phyloP scores from a whole-genome alignment of 2,329 filamentous ascomycete genomes.

The Fusarium metavorans region DNA sequence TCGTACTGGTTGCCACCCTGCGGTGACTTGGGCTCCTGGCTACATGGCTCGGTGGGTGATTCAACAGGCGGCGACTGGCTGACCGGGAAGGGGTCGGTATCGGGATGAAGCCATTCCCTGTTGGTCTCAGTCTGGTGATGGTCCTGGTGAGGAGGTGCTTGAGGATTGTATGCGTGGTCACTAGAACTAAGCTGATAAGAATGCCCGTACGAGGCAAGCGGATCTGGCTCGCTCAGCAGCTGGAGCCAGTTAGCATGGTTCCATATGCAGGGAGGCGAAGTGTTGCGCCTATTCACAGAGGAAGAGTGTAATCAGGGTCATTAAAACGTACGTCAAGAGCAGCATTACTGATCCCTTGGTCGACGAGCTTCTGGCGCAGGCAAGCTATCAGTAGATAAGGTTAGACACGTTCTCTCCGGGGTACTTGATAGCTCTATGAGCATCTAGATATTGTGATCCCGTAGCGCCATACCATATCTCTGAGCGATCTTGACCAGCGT shows the following conservation, averaged over 20 bases:
- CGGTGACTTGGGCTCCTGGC: not conserved
- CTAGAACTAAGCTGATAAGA: not conserved
- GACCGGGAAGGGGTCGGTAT: not conserved
- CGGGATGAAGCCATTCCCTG: not conserved
- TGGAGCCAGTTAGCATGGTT: constrained; percentile 10
- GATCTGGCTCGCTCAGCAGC: constrained; percentile 23
- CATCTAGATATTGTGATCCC: not conserved
- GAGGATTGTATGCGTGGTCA: not conserved
- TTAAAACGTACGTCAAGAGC: constrained; percentile 58
- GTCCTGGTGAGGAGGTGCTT: constrained; percentile 1
- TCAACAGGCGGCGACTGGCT: not conserved
- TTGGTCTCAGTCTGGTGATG: not conserved
- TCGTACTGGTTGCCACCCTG: not conserved
- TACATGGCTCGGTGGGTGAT: not conserved
- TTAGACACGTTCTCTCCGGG: constrained; percentile 1
- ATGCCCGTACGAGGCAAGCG: not conserved
- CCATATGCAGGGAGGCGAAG: too few relatives aligned
- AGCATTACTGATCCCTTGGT: constrained; percentile 60
- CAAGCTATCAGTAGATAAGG: constrained; percentile 24
- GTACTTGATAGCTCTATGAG: not conserved
- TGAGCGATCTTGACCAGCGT: constrained; percentile 62
- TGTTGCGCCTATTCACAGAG: not conserved
- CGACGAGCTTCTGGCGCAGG: constrained; percentile 58
- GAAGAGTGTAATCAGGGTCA: not conserved
- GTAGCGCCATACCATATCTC: constrained; percentile 64